These are phyloP conservation scores for Syncephalastrum monosporum DNA, from an alignment of 371 early-diverging fungal genomes.

Conservation along the genomic window DNA sequence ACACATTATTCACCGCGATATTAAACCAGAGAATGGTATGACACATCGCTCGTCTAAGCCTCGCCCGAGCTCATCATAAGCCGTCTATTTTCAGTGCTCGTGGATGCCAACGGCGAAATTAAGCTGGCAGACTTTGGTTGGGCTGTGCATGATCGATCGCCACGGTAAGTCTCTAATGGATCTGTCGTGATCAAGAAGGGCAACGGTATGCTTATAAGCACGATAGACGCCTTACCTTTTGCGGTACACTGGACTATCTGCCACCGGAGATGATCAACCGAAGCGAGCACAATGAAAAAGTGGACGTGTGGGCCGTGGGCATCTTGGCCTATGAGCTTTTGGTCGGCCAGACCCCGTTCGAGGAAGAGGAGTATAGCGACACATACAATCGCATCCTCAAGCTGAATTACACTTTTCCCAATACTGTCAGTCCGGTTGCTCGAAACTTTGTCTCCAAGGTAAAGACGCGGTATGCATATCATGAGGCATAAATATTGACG, in stretches of 20 bases:
- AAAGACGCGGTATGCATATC: background rate
- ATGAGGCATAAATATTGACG: background rate
- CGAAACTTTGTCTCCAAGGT: conserved; percentile 81
- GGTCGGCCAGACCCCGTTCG: conserved; percentile 95
- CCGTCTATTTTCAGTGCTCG: conserved; percentile 22
- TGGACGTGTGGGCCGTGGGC: conserved; percentile 98
- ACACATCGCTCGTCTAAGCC: background rate
- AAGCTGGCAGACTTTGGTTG: conserved; percentile 99
- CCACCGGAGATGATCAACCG: conserved; percentile 93
- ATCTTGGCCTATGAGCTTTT: conserved; percentile 95
- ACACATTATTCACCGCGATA: conserved; percentile 71
- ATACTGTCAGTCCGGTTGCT: conserved; percentile 73
- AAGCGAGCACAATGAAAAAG: conserved; percentile 72
- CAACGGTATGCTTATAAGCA: background rate
- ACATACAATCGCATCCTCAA: conserved; percentile 82
- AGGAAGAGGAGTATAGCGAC: conserved; percentile 65
- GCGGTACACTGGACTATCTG: conserved; percentile 97
- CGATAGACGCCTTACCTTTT: conserved; percentile 78
- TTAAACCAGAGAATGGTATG: conserved; percentile 80
- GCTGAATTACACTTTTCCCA: conserved; percentile 81
- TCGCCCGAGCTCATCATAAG: background rate
- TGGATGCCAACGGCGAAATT: conserved; percentile 82
- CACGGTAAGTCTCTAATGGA: conserved; percentile 44
- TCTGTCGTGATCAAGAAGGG: background rate
- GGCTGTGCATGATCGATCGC: conserved; percentile 93